Evolutionary conservation across 768 basidiomycete species (phyloP).

Genomic region (Austroboletus eburneus): DNA sequence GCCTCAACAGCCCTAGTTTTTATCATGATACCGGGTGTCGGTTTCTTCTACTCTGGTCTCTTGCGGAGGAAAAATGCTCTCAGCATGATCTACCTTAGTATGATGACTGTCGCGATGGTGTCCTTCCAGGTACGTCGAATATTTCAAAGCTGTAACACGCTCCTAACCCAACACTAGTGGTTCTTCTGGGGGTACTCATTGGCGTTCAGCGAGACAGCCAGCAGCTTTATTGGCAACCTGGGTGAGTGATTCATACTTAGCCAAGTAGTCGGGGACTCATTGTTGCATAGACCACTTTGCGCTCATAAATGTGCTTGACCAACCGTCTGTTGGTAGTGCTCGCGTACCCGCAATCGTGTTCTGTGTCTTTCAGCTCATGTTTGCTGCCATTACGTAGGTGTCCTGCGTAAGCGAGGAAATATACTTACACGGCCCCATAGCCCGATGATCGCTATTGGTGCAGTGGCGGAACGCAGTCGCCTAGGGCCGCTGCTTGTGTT

Average conservation of each 20-base stretch:
- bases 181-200: conserved; percentile 98
- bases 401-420: not conserved
- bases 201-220: conserved; percentile 77
- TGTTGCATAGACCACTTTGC: conserved; percentile 68
- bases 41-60: conserved; percentile 89
- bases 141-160: conserved; percentile 6
- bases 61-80: conserved; percentile 91
- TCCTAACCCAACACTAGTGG: conserved; percentile 51
- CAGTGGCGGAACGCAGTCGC: conserved; percentile 84
- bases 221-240: conserved; percentile 80
- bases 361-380: conserved; percentile 87
- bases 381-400: conserved; percentile 79
- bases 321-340: conserved; percentile 68
- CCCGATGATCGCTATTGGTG: conserved; percentile 87
- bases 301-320: conserved; percentile 69
- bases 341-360: conserved; percentile 74
- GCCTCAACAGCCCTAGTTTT: conserved; percentile 76
- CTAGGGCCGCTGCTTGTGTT: conserved; percentile 87
- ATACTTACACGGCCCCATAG: conserved; percentile 33
- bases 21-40: conserved; percentile 83
- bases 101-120: conserved; percentile 74
- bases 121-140: conserved; percentile 79
- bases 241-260: conserved; percentile 39
- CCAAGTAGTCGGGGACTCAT: not conserved
- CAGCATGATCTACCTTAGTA: conserved; percentile 79